Percentiles rank a stretch among this genome's conserved stretches.
Conservation (phyloP, 2,329 filamentous ascomycete genomes). For the Alternaria tenuissima region DNA sequence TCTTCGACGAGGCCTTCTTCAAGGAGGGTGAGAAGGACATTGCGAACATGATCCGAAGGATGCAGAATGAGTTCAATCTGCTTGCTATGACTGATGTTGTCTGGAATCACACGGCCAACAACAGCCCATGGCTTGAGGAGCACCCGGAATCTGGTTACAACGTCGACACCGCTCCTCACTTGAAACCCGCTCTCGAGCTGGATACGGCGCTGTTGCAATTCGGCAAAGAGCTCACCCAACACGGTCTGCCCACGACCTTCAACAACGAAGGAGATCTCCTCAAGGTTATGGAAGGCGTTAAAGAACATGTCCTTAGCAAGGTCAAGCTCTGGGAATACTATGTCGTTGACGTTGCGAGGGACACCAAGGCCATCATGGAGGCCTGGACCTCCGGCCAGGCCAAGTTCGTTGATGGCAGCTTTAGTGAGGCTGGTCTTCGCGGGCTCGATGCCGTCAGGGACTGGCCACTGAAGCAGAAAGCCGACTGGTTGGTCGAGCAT, state of each 20-base stretch:
- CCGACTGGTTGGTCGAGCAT: slow-evolving; percentile 71
- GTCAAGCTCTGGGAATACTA: slow-evolving; percentile 95
- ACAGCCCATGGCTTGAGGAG: slow-evolving; percentile 91
- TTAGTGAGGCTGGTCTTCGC: slow-evolving; percentile 57
- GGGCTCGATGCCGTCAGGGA: slow-evolving; percentile 62
- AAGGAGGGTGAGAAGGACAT: slow-evolving; percentile 86
- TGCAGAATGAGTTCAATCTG: slow-evolving; percentile 85
- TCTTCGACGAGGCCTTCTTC: slow-evolving; percentile 83
- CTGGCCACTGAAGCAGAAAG: slow-evolving; percentile 67
- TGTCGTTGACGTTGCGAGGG: slow-evolving; percentile 77
- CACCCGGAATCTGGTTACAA: slow-evolving; percentile 98
- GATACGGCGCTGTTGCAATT: slow-evolving; percentile 75
- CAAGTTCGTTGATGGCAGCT: slow-evolving; percentile 62
- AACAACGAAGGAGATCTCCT: slow-evolving; percentile 75
- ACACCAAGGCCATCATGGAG: slow-evolving; percentile 72
- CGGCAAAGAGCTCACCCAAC: slow-evolving; percentile 66
- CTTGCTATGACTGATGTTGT: slow-evolving; percentile 95
- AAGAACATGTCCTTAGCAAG: slow-evolving; percentile 77
- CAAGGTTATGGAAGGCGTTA: slow-evolving; percentile 83
- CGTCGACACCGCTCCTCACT: slow-evolving; percentile 82
- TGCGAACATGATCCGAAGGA: slow-evolving; percentile 75
- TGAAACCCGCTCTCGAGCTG: slow-evolving; percentile 74
- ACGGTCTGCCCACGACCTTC: slow-evolving; percentile 80
- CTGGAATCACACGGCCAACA: slow-evolving; percentile 96
- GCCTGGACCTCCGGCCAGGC: slow-evolving; percentile 73